Evolutionary conservation across 164 flowering plant genomes (phyloP).

Genomic region (Magnolia changhungtana): DNA sequence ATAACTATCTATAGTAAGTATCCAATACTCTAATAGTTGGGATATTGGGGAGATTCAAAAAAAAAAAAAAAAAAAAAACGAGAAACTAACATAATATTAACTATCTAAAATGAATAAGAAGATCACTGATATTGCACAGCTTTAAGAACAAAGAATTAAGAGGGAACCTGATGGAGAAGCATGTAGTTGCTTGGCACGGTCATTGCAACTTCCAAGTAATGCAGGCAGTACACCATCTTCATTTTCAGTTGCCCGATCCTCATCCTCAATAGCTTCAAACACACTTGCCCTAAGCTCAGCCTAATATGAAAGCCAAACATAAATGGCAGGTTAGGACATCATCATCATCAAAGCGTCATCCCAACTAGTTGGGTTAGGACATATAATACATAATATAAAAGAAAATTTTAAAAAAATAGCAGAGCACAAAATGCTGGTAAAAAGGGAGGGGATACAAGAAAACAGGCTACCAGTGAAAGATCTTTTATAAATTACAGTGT

Average conservation of each 20-base stretch:
- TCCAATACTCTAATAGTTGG: too few relatives aligned
- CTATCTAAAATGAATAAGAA: too few relatives aligned
- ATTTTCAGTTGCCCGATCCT: slow-evolving; percentile 72
- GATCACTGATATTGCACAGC: not conserved
- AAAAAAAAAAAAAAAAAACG: too few relatives aligned
- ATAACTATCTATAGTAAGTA: too few relatives aligned
- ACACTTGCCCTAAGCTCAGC: slow-evolving; percentile 99
- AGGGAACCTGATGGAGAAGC: slow-evolving; percentile 89
- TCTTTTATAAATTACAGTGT: not conserved
- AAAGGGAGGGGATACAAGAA: too few relatives aligned
- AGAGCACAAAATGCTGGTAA: not conserved
- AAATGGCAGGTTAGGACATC: not conserved
- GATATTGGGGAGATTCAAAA: too few relatives aligned
- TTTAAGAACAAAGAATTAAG: not conserved
- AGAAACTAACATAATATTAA: too few relatives aligned
- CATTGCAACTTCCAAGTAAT: slow-evolving; percentile 94
- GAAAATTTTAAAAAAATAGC: too few relatives aligned
- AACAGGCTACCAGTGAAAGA: not conserved
- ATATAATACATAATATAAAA: not conserved
- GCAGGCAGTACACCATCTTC: slow-evolving; percentile 89
- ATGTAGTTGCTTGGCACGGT: slow-evolving; percentile 92
- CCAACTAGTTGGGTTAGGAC: not conserved
- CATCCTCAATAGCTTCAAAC: slow-evolving; percentile 98
- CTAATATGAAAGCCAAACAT: slow-evolving; percentile 27
- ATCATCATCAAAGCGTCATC: too few relatives aligned